Conservation (phyloP, 495 filamentous ascomycete species). For the Penicillium riverlandense region DNA sequence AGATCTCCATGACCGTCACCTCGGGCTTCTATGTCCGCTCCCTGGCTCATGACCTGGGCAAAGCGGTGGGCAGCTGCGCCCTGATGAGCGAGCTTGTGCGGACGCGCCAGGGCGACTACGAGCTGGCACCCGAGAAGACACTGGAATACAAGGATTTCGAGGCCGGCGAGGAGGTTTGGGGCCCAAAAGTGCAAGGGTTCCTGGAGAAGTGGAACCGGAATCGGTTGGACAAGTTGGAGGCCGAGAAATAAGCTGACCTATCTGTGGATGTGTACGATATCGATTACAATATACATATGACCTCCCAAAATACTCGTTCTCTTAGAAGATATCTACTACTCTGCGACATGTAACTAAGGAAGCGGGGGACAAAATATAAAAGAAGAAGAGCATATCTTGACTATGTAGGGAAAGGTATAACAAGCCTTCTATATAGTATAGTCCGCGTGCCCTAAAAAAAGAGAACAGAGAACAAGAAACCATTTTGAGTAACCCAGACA, state of each 20-base stretch:
- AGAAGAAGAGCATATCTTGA: too few species aligned
- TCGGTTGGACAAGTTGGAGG: constrained; percentile 15
- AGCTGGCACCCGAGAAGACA: constrained; percentile 56
- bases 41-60: constrained; percentile 84
- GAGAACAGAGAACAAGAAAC: background rate
- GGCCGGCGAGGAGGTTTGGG: constrained; percentile 78
- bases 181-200: constrained; percentile 59
- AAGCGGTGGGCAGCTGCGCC: constrained; percentile 70
- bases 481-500: background rate
- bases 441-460: background rate
- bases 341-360: too few species aligned
- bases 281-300: too few species aligned
- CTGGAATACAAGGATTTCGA: constrained; percentile 76
- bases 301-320: too few species aligned
- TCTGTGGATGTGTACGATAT: background rate
- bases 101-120: constrained; percentile 72
- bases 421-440: background rate
- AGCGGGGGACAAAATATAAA: too few species aligned
- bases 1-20: constrained; percentile 83
- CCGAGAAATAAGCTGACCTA: constrained; percentile 4
- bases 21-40: constrained; percentile 97
- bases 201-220: constrained; percentile 54
- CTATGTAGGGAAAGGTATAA: constrained; percentile 2
- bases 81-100: constrained; percentile 83
- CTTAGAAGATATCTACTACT: too few species aligned